Conservation (phyloP, 345 rosid species). For the Microcos paniculata region DNA sequence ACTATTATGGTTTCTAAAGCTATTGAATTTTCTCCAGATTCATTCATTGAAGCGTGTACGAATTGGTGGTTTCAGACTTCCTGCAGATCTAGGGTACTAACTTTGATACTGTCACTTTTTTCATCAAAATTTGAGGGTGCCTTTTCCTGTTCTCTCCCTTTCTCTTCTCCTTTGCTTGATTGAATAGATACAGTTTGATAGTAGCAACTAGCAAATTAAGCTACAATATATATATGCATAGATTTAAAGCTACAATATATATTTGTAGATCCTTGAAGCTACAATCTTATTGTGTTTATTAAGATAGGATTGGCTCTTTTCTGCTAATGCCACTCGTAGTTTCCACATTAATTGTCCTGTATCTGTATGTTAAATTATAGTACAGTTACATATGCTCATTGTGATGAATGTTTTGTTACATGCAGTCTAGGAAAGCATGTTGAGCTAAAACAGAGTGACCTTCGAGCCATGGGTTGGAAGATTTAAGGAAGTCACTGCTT, state of each 20-base stretch:
- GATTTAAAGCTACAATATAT: not conserved
- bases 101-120: slow-evolving; percentile 1
- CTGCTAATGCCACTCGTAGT: not conserved
- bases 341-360: not conserved
- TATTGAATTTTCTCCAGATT: slow-evolving; percentile 46
- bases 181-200: not conserved
- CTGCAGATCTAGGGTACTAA: slow-evolving; percentile 84
- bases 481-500: slow-evolving; percentile 15
- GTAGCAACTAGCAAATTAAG: not conserved
- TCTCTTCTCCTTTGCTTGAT: not conserved
- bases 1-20: not conserved
- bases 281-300: not conserved
- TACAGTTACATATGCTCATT: not conserved
- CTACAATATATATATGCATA: not conserved
- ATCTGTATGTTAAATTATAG: not conserved
- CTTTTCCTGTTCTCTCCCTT: not conserved
- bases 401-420: slow-evolving; percentile 4
- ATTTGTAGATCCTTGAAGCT: not conserved
- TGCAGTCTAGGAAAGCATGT: slow-evolving; percentile 77
- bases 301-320: not conserved
- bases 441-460: slow-evolving; percentile 64
- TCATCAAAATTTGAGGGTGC: not conserved
- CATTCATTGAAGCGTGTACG: slow-evolving; percentile 75
- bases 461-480: slow-evolving; percentile 77
- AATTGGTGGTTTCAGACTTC: slow-evolving; percentile 91